A percentile compares a stretch with the other conserved stretches of the same genome.
Conservation (phyloP, 148 eudicot species). For the Linanthus parryae region DNA sequence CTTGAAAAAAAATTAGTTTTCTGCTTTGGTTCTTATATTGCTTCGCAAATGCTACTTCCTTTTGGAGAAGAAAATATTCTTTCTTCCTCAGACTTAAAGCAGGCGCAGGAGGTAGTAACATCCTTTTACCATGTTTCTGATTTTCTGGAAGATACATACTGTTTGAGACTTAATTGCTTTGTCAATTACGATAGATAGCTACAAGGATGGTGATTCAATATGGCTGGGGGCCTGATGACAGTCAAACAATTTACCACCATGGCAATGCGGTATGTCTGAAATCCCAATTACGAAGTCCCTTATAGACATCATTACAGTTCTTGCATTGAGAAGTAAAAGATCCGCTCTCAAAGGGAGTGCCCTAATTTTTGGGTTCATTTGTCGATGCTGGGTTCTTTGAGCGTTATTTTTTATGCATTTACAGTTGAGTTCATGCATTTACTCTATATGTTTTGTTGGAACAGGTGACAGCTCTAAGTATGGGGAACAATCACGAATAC, state of each 20-base stretch:
- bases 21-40: constrained; percentile 87
- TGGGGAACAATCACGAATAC: constrained; percentile 71
- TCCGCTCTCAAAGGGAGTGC: too few species aligned
- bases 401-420: too few species aligned
- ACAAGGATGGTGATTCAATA: constrained; percentile 88
- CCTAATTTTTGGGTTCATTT: too few species aligned
- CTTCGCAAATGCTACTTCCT: constrained; percentile 75
- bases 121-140: background rate
- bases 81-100: constrained; percentile 68
- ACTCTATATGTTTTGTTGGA: too few species aligned
- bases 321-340: too few species aligned
- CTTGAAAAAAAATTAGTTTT: constrained; percentile 88
- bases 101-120: constrained; percentile 74
- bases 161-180: background rate
- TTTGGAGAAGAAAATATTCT: constrained; percentile 87
- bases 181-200: constrained; percentile 60
- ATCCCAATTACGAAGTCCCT: too few species aligned
- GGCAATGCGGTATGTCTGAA: constrained; percentile 61
- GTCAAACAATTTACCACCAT: constrained; percentile 73
- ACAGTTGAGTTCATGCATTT: constrained; percentile 2
- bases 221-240: constrained; percentile 93
- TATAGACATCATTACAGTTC: too few species aligned
- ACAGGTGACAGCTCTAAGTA: constrained; percentile 66
- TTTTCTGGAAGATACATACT: background rate
- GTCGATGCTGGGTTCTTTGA: too few species aligned